Percentiles rank a stretch among this genome's conserved stretches.
These are phyloP conservation scores for Lomentospora prolificans DNA, from an alignment of 2,329 filamentous ascomycete genomes.

Conservation along the genomic window DNA sequence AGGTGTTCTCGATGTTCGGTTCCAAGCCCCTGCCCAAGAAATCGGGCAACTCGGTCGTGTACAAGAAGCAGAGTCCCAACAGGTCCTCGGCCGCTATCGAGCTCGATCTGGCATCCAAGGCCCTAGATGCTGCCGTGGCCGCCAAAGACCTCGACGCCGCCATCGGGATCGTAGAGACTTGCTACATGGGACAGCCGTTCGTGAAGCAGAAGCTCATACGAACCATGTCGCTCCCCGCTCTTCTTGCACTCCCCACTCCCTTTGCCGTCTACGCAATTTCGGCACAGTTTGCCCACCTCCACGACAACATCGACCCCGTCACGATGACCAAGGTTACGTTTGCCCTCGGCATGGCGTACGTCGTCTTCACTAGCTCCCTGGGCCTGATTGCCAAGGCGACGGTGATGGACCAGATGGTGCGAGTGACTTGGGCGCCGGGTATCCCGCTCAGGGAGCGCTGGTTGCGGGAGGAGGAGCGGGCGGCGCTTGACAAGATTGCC, in stretches of 20 bases:
- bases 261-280: conserved; percentile 62
- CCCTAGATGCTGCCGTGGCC: conserved; percentile 70
- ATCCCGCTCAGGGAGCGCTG: conserved; percentile 73
- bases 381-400: conserved; percentile 79
- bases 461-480: conserved; percentile 82
- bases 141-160: conserved; percentile 69
- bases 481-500: conserved; percentile 76
- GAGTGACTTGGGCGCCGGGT: conserved; percentile 82
- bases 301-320: conserved; percentile 66
- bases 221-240: conserved; percentile 49
- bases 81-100: conserved; percentile 64
- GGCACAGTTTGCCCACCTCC: conserved; percentile 47
- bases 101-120: conserved; percentile 56
- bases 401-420: conserved; percentile 87
- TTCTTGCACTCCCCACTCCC: conserved; percentile 50
- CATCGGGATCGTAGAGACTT: conserved; percentile 62
- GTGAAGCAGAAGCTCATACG: conserved; percentile 57
- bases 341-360: conserved; percentile 71
- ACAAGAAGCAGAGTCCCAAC: conserved; percentile 49
- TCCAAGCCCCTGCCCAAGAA: conserved; percentile 62
- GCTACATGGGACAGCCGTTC: conserved; percentile 59
- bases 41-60: conserved; percentile 3
- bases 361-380: conserved; percentile 69
- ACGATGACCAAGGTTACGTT: conserved; percentile 72
- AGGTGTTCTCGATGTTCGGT: conserved; percentile 72